Conservation (phyloP, 441 rosid species). For the Eugenia klotzschiana region DNA sequence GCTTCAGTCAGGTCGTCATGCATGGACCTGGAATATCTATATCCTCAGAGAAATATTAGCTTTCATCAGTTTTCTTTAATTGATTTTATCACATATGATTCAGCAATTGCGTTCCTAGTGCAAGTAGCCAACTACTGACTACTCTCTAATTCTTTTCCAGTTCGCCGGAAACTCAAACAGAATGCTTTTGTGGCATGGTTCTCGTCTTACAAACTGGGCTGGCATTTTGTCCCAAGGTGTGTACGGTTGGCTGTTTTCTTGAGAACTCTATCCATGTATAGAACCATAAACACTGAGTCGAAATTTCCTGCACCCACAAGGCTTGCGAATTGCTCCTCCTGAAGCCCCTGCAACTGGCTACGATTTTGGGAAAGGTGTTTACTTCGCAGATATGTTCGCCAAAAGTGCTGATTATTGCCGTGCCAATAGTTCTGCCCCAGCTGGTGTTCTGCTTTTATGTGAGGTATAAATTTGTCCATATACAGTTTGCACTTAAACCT, state of each 20-base stretch:
- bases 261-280: background rate
- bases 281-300: constrained; percentile 1
- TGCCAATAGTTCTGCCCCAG: constrained; percentile 23
- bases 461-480: constrained; percentile 28
- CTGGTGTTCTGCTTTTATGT: constrained; percentile 76
- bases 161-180: constrained; percentile 45
- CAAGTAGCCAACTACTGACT: background rate
- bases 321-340: constrained; percentile 88
- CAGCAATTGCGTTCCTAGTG: background rate
- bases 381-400: constrained; percentile 96
- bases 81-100: background rate
- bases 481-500: background rate
- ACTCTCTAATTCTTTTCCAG: constrained; percentile 19
- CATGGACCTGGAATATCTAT: background rate
- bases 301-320: constrained; percentile 25
- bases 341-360: constrained; percentile 86
- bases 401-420: constrained; percentile 86
- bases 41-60: background rate
- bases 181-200: constrained; percentile 93
- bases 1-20: constrained; percentile 39
- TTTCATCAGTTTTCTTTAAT: background rate
- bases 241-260: background rate
- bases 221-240: constrained; percentile 93
- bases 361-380: constrained; percentile 95
- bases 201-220: constrained; percentile 84